Base-by-base conservation (phyloP, 2,329 filamentous ascomycete genomes). In the Fusarium euwallaceae region DNA sequence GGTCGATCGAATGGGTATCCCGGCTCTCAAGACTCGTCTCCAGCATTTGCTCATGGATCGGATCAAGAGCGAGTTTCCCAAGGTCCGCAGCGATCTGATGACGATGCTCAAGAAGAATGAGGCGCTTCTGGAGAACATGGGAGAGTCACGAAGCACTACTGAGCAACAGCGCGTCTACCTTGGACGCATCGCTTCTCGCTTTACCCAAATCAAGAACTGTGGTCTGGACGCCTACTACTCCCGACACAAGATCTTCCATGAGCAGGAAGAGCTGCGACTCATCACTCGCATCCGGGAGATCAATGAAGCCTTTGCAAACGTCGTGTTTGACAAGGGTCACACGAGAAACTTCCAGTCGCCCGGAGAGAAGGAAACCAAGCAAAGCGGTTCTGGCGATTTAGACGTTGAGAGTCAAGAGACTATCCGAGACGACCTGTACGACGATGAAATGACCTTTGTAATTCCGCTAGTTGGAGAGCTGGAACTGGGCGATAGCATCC, bases 1-100 rank as follows among this genome's bases (percentile, higher is more conserved):
- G 0, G 45, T 69, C 0, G 80, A 82, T 0, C 78, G 80, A 0
- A 63, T 82, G 0, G 86, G 86, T 0, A 82, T 84, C 1, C 69
- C 61, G 0, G 80, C 83, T 0, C 77, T 88, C 14, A 82, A 81
- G 22, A 14, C 9, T 0, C 81, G 83, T 0, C 77, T 88, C 0
- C 78, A 79, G 0, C 71, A 79, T 0, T 81, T 88, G 0, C 78
- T 88, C 0, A 78, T 81, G 36, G 81, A 86, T 1, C 80, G 87
- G 0, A 84, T 86, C 8, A 84, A 83, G 22, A 66, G 71, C 43
- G 81, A 84, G 63, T 81, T 86, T 1, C 83, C 83, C 0, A 79
- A 81, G 16, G 81, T 86, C 1, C 78, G 79, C 2, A 43, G 43
- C 0, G 83, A 86, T 2, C 75, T 84, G 10, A 27, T 37, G 0